Evolutionary conservation across 2,329 filamentous ascomycete species (phyloP).

Genomic region (Helotiales sp.): DNA sequence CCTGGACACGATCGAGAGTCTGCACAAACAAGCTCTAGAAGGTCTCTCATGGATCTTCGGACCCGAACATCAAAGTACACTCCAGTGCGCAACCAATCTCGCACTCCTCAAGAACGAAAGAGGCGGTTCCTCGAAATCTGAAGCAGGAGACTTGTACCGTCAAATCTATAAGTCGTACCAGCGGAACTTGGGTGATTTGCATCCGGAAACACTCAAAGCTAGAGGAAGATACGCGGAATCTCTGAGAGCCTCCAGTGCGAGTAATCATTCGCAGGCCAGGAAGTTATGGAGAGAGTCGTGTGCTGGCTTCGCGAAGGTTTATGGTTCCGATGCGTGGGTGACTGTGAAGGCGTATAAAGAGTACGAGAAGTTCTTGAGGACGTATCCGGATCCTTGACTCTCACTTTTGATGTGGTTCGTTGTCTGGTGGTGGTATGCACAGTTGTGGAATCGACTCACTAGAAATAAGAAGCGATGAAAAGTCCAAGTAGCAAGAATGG

Average conservation of each 20-base stretch:
- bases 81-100: constrained; percentile 34
- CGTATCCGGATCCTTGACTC: constrained; percentile 27
- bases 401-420: neutral
- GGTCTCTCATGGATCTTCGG: constrained; percentile 34
- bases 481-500: neutral
- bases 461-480: neutral
- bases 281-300: constrained; percentile 36
- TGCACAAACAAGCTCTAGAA: constrained; percentile 33
- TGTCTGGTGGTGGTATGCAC: constrained; percentile 1
- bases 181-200: constrained; percentile 32
- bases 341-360: constrained; percentile 33
- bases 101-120: constrained; percentile 34
- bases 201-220: constrained; percentile 36
- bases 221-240: constrained; percentile 33
- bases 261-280: constrained; percentile 31
- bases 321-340: constrained; percentile 34
- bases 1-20: constrained; percentile 31
- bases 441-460: neutral
- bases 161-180: constrained; percentile 31
- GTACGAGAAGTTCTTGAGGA: constrained; percentile 37
- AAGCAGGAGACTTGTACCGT: constrained; percentile 32
- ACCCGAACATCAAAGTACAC: constrained; percentile 35
- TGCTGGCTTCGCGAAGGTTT: constrained; percentile 32
- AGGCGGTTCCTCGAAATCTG: constrained; percentile 24
- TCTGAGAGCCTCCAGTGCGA: constrained; percentile 24